Conservation (phyloP, 441 rosid genomes). For the Dalechampia spathulata region DNA sequence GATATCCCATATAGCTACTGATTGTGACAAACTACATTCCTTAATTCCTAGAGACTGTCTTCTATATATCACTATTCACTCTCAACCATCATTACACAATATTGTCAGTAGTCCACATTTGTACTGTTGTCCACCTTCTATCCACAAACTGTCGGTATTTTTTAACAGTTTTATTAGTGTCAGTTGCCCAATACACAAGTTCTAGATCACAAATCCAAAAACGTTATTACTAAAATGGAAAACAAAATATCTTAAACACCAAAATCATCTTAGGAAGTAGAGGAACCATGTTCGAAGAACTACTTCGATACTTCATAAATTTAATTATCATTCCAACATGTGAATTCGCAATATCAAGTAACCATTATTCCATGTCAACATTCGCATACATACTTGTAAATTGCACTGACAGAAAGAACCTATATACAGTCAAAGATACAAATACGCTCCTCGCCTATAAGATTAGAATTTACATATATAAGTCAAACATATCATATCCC, state of each 20-base stretch:
- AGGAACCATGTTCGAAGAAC: too few species aligned
- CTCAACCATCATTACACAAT: neutral
- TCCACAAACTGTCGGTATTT: too few species aligned
- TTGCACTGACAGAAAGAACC: constrained; percentile 1
- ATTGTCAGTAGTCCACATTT: too few species aligned
- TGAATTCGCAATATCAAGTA: neutral
- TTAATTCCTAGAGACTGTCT: neutral
- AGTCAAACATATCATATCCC: constrained; percentile 9
- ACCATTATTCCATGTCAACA: neutral
- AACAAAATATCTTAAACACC: neutral
- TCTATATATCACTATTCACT: neutral
- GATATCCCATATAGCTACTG: neutral
- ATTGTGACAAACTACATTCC: neutral
- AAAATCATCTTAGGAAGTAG: neutral
- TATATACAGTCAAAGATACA: constrained; percentile 23
- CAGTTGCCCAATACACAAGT: neutral
- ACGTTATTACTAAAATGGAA: too few species aligned
- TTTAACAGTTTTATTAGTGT: neutral
- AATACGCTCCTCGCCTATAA: neutral
- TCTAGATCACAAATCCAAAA: too few species aligned
- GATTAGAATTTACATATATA: constrained; percentile 27
- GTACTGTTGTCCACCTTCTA: too few species aligned
- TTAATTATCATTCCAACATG: too few species aligned
- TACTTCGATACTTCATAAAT: too few species aligned
- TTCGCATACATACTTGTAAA: constrained; percentile 8